A percentile compares a stretch with the other conserved stretches of the same genome.
Conservation (phyloP, 2,329 filamentous ascomycete genomes). For the Sporothrix mexicana region DNA sequence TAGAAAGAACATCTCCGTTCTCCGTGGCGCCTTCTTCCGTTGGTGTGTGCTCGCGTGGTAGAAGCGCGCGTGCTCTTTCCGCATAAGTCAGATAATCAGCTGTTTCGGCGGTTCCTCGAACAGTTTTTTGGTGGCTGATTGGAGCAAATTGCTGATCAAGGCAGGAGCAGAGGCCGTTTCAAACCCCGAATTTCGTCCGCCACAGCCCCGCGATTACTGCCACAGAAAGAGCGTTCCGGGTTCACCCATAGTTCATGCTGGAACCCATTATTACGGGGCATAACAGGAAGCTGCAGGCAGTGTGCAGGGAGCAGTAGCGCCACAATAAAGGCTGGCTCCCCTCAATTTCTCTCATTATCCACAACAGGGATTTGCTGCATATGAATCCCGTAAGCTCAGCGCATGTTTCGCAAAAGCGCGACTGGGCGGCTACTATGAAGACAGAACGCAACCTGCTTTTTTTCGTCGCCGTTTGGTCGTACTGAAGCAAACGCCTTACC, state of each 20-base stretch:
- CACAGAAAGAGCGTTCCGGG: conserved; percentile 24
- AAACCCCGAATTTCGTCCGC: conserved; percentile 37
- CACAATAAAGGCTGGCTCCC: conserved; percentile 12
- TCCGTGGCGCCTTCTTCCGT: conserved; percentile 13
- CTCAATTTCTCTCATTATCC: too few species aligned
- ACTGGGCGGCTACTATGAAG: neutral
- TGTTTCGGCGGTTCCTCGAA: conserved; percentile 14
- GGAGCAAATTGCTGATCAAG: too few species aligned
- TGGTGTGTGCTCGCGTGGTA: neutral
- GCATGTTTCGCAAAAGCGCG: neutral
- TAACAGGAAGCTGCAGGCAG: neutral
- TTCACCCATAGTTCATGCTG: conserved; percentile 15
- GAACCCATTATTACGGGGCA: conserved; percentile 14
- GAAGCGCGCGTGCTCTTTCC: neutral
- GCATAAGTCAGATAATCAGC: conserved; percentile 23
- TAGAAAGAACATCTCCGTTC: conserved; percentile 11
- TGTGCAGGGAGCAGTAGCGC: conserved; percentile 14
- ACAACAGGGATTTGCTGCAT: conserved; percentile 25
- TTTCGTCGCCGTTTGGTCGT: conserved; percentile 28
- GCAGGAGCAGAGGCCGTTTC: conserved; percentile 33
- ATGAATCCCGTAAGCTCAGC: conserved; percentile 15
- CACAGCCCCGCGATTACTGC: neutral
- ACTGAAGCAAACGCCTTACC: neutral
- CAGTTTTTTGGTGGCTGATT: neutral
- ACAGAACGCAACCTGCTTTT: conserved; percentile 10